Evolutionary conservation across 2,329 filamentous ascomycete genomes (phyloP).

Genomic region (Diplodia seriata): DNA sequence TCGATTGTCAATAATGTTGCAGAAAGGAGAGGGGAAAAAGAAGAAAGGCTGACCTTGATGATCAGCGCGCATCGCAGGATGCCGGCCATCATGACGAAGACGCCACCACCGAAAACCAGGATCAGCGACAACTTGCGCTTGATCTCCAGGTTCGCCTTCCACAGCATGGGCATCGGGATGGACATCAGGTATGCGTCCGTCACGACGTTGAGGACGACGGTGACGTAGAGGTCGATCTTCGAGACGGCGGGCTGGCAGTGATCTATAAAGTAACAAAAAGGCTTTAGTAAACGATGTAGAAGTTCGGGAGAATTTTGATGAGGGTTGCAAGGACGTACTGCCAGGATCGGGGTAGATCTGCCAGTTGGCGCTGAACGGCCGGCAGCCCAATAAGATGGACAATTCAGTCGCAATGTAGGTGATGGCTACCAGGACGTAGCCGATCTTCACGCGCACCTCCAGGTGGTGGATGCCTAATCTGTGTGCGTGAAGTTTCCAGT

Average conservation of each 20-base stretch:
- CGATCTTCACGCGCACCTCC: slow-evolving; percentile 52
- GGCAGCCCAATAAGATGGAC: slow-evolving; percentile 60
- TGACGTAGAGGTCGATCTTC: slow-evolving; percentile 31
- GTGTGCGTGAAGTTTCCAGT: background rate
- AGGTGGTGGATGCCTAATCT: slow-evolving; percentile 40
- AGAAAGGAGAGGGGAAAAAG: background rate
- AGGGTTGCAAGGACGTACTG: slow-evolving; percentile 32
- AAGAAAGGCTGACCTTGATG: slow-evolving; percentile 41
- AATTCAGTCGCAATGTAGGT: slow-evolving; percentile 59
- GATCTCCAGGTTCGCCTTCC: slow-evolving; percentile 56
- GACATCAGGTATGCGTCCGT: slow-evolving; percentile 65
- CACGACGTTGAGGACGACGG: slow-evolving; percentile 57
- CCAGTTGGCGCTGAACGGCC: slow-evolving; percentile 62
- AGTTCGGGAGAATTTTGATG: too few relatives aligned
- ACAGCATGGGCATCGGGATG: slow-evolving; percentile 64
- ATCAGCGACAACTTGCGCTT: slow-evolving; percentile 62
- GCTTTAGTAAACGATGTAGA: too few relatives aligned
- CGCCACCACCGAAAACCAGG: slow-evolving; percentile 62
- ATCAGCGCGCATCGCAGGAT: slow-evolving; percentile 63
- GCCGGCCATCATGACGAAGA: slow-evolving; percentile 64
- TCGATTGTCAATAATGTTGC: too few relatives aligned
- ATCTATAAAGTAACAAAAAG: background rate
- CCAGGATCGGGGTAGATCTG: slow-evolving; percentile 65
- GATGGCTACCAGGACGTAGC: slow-evolving; percentile 56
- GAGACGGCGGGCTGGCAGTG: slow-evolving; percentile 30